Percentiles rank a stretch among this genome's conserved stretches.
Evolutionary conservation across 768 basidiomycete species (phyloP).

Genomic region (Suillus occidentalis): DNA sequence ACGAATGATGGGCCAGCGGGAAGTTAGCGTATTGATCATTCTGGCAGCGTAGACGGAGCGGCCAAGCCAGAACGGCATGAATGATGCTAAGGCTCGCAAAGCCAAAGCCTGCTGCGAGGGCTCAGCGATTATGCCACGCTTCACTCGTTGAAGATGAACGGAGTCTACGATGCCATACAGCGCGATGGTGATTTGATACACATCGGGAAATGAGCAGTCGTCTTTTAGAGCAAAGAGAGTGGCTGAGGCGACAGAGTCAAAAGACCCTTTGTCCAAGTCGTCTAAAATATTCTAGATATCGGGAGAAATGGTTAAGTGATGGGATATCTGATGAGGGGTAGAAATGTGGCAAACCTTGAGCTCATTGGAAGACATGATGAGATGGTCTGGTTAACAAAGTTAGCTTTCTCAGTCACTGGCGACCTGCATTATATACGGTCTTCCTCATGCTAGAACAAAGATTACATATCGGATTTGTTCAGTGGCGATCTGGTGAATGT

Average conservation of each 20-base stretch:
- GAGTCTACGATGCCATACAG: slow-evolving; percentile 22
- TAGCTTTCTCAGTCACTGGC: neutral
- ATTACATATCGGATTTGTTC: neutral
- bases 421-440: neutral
- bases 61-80: slow-evolving; percentile 11
- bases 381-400: neutral
- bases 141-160: slow-evolving; percentile 18
- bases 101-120: slow-evolving; percentile 19
- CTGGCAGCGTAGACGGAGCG: slow-evolving; percentile 3
- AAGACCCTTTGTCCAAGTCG: slow-evolving; percentile 25
- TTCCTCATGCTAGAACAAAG: neutral
- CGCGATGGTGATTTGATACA: slow-evolving; percentile 17
- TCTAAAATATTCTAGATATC: slow-evolving; percentile 12
- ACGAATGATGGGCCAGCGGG: slow-evolving; percentile 20
- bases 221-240: slow-evolving; percentile 20
- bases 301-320: neutral
- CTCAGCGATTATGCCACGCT: slow-evolving; percentile 4
- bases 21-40: slow-evolving; percentile 10
- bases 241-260: slow-evolving; percentile 17
- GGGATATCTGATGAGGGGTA: slow-evolving; percentile 1
- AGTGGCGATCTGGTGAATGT: neutral
- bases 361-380: slow-evolving; percentile 18
- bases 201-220: slow-evolving; percentile 21
- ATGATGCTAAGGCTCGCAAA: slow-evolving; percentile 17
- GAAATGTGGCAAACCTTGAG: slow-evolving; percentile 16